phyloP scores from a whole-genome alignment of 345 rosid species.

The Eucalyptus erythrocorys region DNA sequence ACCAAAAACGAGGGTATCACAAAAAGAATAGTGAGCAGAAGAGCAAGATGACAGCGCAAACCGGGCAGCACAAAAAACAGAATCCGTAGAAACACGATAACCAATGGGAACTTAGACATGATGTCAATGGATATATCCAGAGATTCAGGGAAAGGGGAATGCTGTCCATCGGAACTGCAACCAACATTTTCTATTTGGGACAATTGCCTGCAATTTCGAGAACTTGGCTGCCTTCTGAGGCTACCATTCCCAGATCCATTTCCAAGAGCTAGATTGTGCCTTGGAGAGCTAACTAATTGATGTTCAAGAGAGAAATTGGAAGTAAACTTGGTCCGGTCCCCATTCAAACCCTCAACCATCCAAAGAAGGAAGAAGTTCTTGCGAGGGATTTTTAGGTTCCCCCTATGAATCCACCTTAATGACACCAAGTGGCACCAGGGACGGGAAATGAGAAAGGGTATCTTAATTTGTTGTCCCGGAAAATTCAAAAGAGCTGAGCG shows the following conservation, averaged over 20 bases:
- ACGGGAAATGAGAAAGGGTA: constrained; percentile 31
- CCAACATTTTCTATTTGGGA: not conserved
- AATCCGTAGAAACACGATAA: constrained; percentile 18
- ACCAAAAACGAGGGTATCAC: constrained; percentile 26
- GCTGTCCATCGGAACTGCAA: constrained; percentile 1
- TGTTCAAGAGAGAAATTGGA: constrained; percentile 7
- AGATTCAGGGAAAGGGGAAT: constrained; percentile 7
- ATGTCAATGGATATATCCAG: constrained; percentile 17
- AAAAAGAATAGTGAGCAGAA: constrained; percentile 20
- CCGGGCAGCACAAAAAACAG: constrained; percentile 22
- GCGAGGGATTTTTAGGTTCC: constrained; percentile 15
- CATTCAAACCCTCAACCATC: constrained; percentile 34
- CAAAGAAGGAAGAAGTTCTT: constrained; percentile 32
- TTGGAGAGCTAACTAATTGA: not conserved
- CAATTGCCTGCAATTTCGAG: not conserved
- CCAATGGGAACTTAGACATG: constrained; percentile 20
- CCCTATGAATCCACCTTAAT: constrained; percentile 11
- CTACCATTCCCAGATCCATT: not conserved
- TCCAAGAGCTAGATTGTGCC: not conserved
- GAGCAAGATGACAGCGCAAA: constrained; percentile 19
- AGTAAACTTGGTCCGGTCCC: constrained; percentile 1
- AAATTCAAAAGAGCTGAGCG: constrained; percentile 16
- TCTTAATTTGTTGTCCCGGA: constrained; percentile 8
- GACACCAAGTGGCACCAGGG: constrained; percentile 31
- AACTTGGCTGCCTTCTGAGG: not conserved